Percentiles rank a stretch among this genome's conserved stretches.
Conservation (phyloP, 768 basidiomycete genomes). For the Leucosporidium yakuticum region DNA sequence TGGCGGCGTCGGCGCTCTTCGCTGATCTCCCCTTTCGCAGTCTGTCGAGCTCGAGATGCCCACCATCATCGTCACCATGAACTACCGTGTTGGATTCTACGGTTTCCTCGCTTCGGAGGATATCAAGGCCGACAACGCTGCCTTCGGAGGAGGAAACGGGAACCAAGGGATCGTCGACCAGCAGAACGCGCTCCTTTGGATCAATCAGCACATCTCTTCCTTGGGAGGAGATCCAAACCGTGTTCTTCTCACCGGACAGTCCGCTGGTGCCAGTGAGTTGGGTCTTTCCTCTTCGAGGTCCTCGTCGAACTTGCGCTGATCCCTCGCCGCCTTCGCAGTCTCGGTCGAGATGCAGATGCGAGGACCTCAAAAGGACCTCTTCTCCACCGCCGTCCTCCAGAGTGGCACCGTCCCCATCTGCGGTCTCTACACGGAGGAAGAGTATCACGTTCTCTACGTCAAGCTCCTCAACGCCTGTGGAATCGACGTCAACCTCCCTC, state of each 20-base stretch:
- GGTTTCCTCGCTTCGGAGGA: constrained; percentile 46
- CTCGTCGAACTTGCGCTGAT: background rate
- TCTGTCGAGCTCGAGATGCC: constrained; percentile 17
- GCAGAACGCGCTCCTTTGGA: constrained; percentile 53
- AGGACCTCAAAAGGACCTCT: constrained; percentile 2
- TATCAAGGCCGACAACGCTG: constrained; percentile 19
- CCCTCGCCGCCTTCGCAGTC: background rate
- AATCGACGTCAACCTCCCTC: constrained; percentile 8
- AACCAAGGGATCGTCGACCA: constrained; percentile 52
- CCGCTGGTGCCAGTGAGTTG: constrained; percentile 1
- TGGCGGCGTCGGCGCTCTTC: background rate
- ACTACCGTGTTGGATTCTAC: constrained; percentile 58
- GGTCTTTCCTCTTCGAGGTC: background rate
- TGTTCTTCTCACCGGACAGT: constrained; percentile 40
- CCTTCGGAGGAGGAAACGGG: constrained; percentile 8
- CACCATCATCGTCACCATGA: constrained; percentile 48
- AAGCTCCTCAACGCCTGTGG: constrained; percentile 24
- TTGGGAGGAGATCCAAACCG: constrained; percentile 61
- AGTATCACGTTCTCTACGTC: constrained; percentile 8
- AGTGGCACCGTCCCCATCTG: constrained; percentile 22
- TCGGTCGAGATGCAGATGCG: background rate
- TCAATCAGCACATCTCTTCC: constrained; percentile 57
- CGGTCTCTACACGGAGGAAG: constrained; percentile 24
- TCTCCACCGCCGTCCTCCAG: constrained; percentile 4
- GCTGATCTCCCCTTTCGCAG: constrained; percentile 13